Evolutionary conservation across 2,329 filamentous ascomycete species (phyloP), one percentile per base, ranked within the genome.

Genomic region (Aspergillus versicolor): DNA sequence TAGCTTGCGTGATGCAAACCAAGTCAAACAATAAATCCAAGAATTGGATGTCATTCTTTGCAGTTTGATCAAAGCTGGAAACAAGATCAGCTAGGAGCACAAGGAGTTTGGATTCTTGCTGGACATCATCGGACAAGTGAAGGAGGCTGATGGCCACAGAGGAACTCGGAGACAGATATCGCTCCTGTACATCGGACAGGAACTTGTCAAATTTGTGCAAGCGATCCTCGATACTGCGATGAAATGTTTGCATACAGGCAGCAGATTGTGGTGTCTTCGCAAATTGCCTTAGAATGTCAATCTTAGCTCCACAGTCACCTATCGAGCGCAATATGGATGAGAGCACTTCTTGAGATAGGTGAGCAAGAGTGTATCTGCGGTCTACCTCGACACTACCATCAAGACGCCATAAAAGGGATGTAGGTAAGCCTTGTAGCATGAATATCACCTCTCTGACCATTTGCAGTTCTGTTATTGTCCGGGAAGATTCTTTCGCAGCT

Each of bases 351-450:
- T 55, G 67, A 1, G 74, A 76, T 34, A 71, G 61, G 63, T 77
- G 70, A 9, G 58, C 59, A 24, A 75, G 55, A 21, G 61, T 63
- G 63, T 77, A 77, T 54, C 69, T 68, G 22, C 72, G 65, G 49
- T 77, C 74, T 42, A 78, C 63, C 56, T 69, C 66, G n/a, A 77
- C 62, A 4, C 57, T 61, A 37, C 68, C 63, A 37, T 73, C 69
- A 19, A 71, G 32, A 52, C 69, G 63, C 77, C 72, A 62, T 65
- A 92, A 96, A 1, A 96, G 69, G 2, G 86, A 88, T 2, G 89
- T 93, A 5, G 87, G 83, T 4, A 94, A 77, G 0, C 92, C 92
- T 53, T 86, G 84, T 0, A 97, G 81, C 90, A 97, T 95, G 66
- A 91, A 93, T 0, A 97, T 78, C 0, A 86, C 84, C 67, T 97